phyloP scores from a whole-genome alignment of 345 rosid genomes.

The Dipteronia dyeriana region DNA sequence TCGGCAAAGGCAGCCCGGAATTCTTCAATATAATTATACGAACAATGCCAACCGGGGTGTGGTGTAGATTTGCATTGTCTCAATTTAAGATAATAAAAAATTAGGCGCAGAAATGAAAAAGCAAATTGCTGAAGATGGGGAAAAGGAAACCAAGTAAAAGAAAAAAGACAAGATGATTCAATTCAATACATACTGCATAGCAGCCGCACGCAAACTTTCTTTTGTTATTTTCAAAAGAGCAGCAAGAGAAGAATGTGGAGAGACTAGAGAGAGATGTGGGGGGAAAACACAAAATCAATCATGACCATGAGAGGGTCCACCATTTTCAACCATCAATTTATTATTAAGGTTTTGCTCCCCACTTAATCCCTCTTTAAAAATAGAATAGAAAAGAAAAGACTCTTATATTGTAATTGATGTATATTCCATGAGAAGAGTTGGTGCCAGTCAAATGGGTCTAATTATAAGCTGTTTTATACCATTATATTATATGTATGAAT shows the following conservation, averaged over 20 bases:
- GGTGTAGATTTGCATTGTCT: background rate
- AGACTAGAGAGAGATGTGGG: background rate
- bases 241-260: background rate
- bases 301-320: background rate
- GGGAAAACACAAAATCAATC: constrained; percentile 13
- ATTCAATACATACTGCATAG: background rate
- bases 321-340: constrained; percentile 7
- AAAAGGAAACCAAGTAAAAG: background rate
- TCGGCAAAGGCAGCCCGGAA: too few relatives aligned
- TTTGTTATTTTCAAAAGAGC: background rate
- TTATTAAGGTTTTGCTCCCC: constrained; percentile 6
- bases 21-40: too few relatives aligned
- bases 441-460: background rate
- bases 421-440: background rate
- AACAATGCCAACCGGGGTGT: background rate
- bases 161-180: background rate
- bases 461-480: background rate
- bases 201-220: background rate
- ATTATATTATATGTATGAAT: background rate
- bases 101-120: background rate
- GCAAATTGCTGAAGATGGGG: constrained; percentile 6
- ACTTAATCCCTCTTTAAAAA: background rate
- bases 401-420: background rate
- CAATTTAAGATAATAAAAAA: background rate
- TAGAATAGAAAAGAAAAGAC: background rate